Evolutionary conservation across 2,329 filamentous ascomycete genomes (phyloP), one percentile per base, ranked within the genome.

Genomic region (Colletotrichum tabaci): DNA sequence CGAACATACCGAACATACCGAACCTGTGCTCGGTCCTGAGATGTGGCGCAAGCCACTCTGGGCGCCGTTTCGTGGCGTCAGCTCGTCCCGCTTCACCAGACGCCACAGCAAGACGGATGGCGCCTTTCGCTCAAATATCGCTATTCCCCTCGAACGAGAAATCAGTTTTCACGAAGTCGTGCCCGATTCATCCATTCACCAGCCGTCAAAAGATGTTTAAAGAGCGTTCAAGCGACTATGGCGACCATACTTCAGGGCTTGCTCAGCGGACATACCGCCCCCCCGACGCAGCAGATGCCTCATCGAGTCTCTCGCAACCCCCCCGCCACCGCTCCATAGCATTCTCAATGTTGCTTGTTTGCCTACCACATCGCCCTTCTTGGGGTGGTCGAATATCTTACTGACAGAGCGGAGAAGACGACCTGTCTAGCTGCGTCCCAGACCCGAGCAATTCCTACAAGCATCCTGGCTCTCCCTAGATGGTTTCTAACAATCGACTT

Each of bases 31-130:
- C 26, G 49, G 26, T 30, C 21, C 49, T 21, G 21, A 26, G 0
- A 26, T 66, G 55, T 53, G 62, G 67, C 55, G 46, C 50, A 52
- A 55, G 62, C 67, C 55, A 49, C 61, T 50, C 30, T 55, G 15
- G 23, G 16, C 67, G 46, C 53, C 26, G 21, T 16, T 26, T 15
- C 44, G 67, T 71, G 67, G 63, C 67, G 42, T 55, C 35, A 26
- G 44, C 47, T 42, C 35, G 38, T 18, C 23, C 47, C 52, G 52
- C 46, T 42, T 57, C 8, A 64, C 21, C 4, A 18, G 61, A 53
- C 65, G 50, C 46, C 46, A 62, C 46, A 62, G 15, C 30, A 30
- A 26, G 15, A 50, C 9, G 15, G 21, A 15, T n/a, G 9, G 50
- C 30, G 30, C 35, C 35, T 42, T n/a, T 50, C 8, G 2, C 47